Percentiles rank a stretch among this genome's conserved stretches.
phyloP scores from a whole-genome alignment of 1,284 basidiomycete species.

The Ustilago sp. region DNA sequence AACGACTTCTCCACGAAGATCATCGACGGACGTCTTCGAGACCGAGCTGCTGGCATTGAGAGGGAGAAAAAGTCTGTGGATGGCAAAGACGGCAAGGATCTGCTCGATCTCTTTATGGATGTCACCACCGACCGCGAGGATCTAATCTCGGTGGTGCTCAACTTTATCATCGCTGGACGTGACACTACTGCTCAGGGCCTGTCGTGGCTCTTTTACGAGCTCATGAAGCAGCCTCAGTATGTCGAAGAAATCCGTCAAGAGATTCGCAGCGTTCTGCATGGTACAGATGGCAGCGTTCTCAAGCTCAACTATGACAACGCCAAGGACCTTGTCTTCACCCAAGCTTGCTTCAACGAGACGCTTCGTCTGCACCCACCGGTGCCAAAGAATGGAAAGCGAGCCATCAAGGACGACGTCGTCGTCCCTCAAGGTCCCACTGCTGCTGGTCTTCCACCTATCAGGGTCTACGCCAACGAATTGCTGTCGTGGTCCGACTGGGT shows the following conservation, averaged over 20 bases:
- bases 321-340: constrained; percentile 56
- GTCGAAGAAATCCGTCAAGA: constrained; percentile 53
- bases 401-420: constrained; percentile 57
- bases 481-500: constrained; percentile 64
- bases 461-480: constrained; percentile 50
- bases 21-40: constrained; percentile 58
- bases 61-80: constrained; percentile 39
- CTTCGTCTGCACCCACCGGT: constrained; percentile 60
- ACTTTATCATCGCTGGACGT: constrained; percentile 63
- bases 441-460: constrained; percentile 54
- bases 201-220: constrained; percentile 60
- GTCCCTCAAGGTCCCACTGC: constrained; percentile 51
- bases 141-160: constrained; percentile 58
- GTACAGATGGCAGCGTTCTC: constrained; percentile 26
- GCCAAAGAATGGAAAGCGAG: constrained; percentile 59
- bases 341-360: constrained; percentile 59
- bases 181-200: constrained; percentile 61
- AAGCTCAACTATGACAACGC: constrained; percentile 53
- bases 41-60: constrained; percentile 25
- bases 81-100: constrained; percentile 59
- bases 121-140: constrained; percentile 51
- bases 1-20: constrained; percentile 59
- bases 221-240: constrained; percentile 44
- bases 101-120: constrained; percentile 63
- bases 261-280: constrained; percentile 37